phyloP scores from a whole-genome alignment of 2,329 filamentous ascomycete species.

The Fusarium tanahbumbuense region DNA sequence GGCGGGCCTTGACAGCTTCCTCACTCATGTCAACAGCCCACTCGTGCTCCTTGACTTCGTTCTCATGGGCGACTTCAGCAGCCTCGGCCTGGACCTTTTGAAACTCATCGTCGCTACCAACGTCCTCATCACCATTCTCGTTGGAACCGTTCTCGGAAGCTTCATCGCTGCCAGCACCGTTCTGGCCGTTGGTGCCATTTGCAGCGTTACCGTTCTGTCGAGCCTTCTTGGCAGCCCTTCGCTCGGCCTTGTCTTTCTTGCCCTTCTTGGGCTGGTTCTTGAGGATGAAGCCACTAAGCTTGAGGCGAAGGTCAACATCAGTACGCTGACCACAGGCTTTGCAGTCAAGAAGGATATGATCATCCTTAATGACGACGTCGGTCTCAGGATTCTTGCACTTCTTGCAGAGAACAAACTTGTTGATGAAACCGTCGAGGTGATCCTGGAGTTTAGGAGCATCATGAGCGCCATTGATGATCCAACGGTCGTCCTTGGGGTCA shows the following conservation, averaged over 20 bases:
- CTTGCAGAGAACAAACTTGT: constrained; percentile 99
- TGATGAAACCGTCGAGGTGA: constrained; percentile 97
- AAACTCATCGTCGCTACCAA: constrained; percentile 91
- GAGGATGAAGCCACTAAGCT: constrained; percentile 96
- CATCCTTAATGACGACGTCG: constrained; percentile 94
- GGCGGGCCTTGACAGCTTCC: constrained; percentile 93
- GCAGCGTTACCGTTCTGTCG: constrained; percentile 73
- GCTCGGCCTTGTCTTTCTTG: constrained; percentile 95
- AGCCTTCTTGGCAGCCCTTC: constrained; percentile 91
- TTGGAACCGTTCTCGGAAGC: constrained; percentile 63
- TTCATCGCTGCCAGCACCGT: constrained; percentile 68
- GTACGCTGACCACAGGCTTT: constrained; percentile 97
- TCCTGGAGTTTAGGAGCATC: constrained; percentile 96
- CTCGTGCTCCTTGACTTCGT: constrained; percentile 82
- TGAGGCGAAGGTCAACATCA: constrained; percentile 91
- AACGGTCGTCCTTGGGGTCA: constrained; percentile 96
- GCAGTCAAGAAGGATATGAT: constrained; percentile 92
- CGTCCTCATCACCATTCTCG: constrained; percentile 68
- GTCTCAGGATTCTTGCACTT: constrained; percentile 99
- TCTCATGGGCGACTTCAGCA: constrained; percentile 60
- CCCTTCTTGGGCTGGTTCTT: constrained; percentile 94
- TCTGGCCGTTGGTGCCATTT: constrained; percentile 57
- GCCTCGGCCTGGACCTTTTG: constrained; percentile 78
- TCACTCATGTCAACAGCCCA: constrained; percentile 98
- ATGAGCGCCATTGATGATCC: constrained; percentile 99